Percentiles rank a stretch among this genome's conserved stretches.
These are phyloP conservation scores for Trichoderma sp. DNA, from an alignment of 2,329 filamentous ascomycete species.

Conservation along the genomic window DNA sequence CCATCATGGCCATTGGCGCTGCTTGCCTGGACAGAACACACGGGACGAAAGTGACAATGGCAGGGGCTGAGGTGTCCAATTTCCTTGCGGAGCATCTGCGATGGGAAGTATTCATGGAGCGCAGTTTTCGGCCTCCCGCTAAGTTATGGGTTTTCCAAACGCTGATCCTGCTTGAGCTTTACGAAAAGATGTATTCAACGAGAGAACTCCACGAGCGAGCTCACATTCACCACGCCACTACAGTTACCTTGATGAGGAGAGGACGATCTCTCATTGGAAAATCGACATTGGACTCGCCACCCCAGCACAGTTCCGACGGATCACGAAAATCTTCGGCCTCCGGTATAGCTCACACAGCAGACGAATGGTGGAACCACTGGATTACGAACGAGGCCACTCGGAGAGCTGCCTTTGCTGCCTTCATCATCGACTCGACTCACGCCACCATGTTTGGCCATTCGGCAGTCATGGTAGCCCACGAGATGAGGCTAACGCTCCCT, in stretches of 20 bases:
- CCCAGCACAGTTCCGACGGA: conserved; percentile 58
- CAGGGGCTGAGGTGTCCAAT: conserved; percentile 79
- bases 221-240: conserved; percentile 95
- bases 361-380: conserved; percentile 96
- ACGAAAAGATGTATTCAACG: conserved; percentile 98
- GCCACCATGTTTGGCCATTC: conserved; percentile 98
- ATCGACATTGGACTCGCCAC: conserved; percentile 79
- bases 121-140: conserved; percentile 84
- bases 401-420: conserved; percentile 87
- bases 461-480: conserved; percentile 94
- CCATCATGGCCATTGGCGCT: conserved; percentile 90
- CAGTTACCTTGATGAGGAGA: conserved; percentile 89
- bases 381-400: conserved; percentile 90
- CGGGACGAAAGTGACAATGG: conserved; percentile 68
- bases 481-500: conserved; percentile 85
- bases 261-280: conserved; percentile 88
- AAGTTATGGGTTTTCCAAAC: conserved; percentile 97
- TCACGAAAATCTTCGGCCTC: conserved; percentile 63
- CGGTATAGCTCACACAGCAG: conserved; percentile 64
- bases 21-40: conserved; percentile 84
- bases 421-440: conserved; percentile 92
- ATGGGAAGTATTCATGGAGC: conserved; percentile 93
- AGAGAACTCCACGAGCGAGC: conserved; percentile 88
- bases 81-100: conserved; percentile 92
- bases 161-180: conserved; percentile 81